Evolutionary conservation across 208 protist genomes (phyloP).

Genomic region (Leishmania martiniquensis): DNA sequence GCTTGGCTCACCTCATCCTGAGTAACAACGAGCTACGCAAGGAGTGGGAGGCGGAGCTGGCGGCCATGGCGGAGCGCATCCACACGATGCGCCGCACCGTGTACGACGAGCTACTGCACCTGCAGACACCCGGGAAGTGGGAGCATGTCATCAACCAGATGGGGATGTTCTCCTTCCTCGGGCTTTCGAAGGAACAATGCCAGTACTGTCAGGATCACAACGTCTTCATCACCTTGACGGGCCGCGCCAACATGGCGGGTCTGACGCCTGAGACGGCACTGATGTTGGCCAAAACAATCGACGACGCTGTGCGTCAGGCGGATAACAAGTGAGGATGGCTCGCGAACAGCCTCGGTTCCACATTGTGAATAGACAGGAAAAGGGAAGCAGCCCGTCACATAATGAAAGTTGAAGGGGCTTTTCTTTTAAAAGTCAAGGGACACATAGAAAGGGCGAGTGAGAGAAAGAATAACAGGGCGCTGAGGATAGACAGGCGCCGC

Average conservation of each 20-base stretch:
- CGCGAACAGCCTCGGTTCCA: neutral
- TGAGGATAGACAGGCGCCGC: neutral
- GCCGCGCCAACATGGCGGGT: conserved; percentile 86
- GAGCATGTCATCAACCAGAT: conserved; percentile 96
- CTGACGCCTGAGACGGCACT: conserved; percentile 63
- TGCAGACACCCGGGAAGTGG: conserved; percentile 92
- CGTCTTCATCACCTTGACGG: conserved; percentile 75
- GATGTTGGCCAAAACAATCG: conserved; percentile 66
- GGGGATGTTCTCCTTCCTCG: conserved; percentile 99
- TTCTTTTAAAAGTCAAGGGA: neutral
- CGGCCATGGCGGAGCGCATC: conserved; percentile 86
- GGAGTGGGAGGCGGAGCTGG: conserved; percentile 94
- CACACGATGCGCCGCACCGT: conserved; percentile 78
- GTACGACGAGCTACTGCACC: conserved; percentile 69
- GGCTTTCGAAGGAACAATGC: conserved; percentile 91
- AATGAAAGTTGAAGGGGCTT: neutral
- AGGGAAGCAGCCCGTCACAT: too few species aligned
- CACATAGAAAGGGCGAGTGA: neutral
- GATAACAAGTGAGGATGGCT: conserved; percentile 27
- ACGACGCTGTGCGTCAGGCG: conserved; percentile 60
- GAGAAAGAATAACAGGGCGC: neutral
- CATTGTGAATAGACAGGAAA: too few species aligned
- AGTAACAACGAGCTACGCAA: conserved; percentile 69
- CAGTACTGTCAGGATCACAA: conserved; percentile 66
- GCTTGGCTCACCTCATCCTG: conserved; percentile 94